Evolutionary conservation across 2,329 filamentous ascomycete species (phyloP), one percentile per base, ranked within the genome.

Genomic region (Xylariaceae sp.): DNA sequence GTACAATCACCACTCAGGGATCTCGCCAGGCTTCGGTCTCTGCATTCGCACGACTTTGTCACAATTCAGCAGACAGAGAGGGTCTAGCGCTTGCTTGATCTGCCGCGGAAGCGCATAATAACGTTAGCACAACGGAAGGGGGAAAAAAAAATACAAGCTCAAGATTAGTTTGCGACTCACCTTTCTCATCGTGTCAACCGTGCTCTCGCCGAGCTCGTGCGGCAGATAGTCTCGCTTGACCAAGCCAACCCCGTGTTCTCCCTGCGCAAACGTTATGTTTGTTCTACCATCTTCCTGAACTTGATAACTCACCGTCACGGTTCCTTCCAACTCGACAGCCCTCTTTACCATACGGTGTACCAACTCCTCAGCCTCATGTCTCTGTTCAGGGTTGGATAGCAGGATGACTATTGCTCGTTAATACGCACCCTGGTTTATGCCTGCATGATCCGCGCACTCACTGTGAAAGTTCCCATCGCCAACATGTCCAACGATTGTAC

Each of bases 261-360:
- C 91, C 81, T 83, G 50, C 41, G n/a, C 12, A 40, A 10, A 46
- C 9, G 44, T 57, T 14, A 61, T 4, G 46, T 40, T 37, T 40
- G 18, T 16, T 32, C 37, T 9, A 14, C 2, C 29, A 40, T 19
- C 19, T 16, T 26, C 2, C 4, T 21, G 16, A 20, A 26, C 20
- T 44, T 23, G 4, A 18, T 21, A 20, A 67, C 79, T 67, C 67
- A 83, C 81, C 12, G 90, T 93, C 1, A 92, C 90, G 0, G 91
- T 95, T 7, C 91, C 91, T 73, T 95, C 90, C 77, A 92, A 83
- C 75, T 91, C 89, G 47, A 96, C 86, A 0, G 91, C 91, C 59
- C 89, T 81, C 81, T 93, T 92, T 53, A 93, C 89, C 91, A 95
- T 95, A 55, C 86, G 81, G 70, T 93, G 89, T 21, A 95, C 89